Evolutionary conservation across 2,329 filamentous ascomycete species (phyloP), one percentile per base, ranked within the genome.

Genomic region (Aspergillus felis): DNA sequence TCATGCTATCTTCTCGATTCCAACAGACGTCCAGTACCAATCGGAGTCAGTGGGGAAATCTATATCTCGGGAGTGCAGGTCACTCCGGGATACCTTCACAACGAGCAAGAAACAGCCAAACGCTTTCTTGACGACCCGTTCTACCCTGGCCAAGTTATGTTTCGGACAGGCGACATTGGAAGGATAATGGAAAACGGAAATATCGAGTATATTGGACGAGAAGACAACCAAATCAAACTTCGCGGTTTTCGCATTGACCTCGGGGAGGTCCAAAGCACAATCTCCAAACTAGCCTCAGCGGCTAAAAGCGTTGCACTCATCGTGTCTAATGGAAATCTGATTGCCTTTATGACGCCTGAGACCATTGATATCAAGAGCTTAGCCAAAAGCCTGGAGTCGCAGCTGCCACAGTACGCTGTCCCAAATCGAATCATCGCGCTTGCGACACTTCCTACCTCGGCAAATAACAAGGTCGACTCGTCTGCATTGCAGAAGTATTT

Each of bases 101-200:
- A 42, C 20, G 32, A 20, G 9, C 22, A 12, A 56, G 66, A 22
- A 73, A 70, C 2, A 3, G 17, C 38, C 6, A 17, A n/a, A 17
- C 38, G 38, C 8, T 20, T 42, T 1, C 38, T 42, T 20, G 17
- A 3, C 38, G 38, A 42, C 38, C 17, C 17, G 38, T 42, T 42
- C 3, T 7, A 42, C 38, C 38, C 38, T n/a, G 17, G 3, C 17
- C n/a, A 7, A 42, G 14, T 20, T 9, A 42, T 42, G 38, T 42
- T n/a, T 20, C 14, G n/a, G 38, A 42, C 38, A 7, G 38, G 38
- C 17, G 38, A 42, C 6, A 42, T 42, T 20, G 38, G 38, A 42
- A 17, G 38, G 8, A 42, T 17, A 8, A 5, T 42, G 6, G 38
- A 42, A 8, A 20, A 42, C 2, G 38, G 38, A 20, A 4, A 42